These are phyloP conservation scores for Ceratocystis albifundus DNA, from an alignment of 2,329 filamentous ascomycete genomes.

Conservation along the genomic window DNA sequence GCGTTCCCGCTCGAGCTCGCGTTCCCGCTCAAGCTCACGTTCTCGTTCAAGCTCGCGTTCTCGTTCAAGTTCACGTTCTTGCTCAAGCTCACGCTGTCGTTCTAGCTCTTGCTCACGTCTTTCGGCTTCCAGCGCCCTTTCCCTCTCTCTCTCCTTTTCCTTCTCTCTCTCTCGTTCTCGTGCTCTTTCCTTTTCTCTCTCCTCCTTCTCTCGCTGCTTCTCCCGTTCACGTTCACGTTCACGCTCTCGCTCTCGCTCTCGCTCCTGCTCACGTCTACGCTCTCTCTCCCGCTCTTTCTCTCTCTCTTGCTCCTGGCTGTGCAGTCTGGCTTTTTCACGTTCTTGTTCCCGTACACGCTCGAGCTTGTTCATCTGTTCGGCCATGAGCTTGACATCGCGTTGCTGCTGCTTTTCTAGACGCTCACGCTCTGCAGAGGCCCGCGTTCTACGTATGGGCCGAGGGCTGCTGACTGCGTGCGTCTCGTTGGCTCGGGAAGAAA, in stretches of 20 bases:
- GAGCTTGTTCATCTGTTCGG: conserved; percentile 50
- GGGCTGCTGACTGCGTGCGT: conserved; percentile 30
- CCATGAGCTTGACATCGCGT: conserved; percentile 50
- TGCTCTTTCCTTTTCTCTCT: conserved; percentile 23
- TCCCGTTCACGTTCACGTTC: conserved; percentile 1
- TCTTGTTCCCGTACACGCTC: conserved; percentile 60
- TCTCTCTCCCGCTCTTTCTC: conserved; percentile 40
- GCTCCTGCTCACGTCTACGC: conserved; percentile 26
- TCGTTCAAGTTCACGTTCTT: not conserved
- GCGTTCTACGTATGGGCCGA: conserved; percentile 37
- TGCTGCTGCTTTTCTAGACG: conserved; percentile 55
- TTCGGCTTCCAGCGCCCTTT: conserved; percentile 24
- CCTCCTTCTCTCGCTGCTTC: conserved; percentile 12
- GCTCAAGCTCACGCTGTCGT: conserved; percentile 11
- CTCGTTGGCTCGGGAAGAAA: conserved; percentile 26
- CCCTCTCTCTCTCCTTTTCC: conserved; percentile 25
- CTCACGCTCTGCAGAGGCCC: conserved; percentile 50
- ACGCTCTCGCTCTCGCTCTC: not conserved
- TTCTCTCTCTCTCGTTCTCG: conserved; percentile 24
- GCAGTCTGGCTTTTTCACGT: conserved; percentile 52
- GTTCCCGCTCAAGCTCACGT: not conserved
- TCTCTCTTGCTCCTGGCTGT: conserved; percentile 48
- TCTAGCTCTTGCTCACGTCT: conserved; percentile 8
- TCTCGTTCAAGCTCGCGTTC: conserved; percentile 7
- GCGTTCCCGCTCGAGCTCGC: not conserved